Base-by-base conservation (phyloP, 1,284 basidiomycete genomes). In the Papiliotrema nemorosa region DNA sequence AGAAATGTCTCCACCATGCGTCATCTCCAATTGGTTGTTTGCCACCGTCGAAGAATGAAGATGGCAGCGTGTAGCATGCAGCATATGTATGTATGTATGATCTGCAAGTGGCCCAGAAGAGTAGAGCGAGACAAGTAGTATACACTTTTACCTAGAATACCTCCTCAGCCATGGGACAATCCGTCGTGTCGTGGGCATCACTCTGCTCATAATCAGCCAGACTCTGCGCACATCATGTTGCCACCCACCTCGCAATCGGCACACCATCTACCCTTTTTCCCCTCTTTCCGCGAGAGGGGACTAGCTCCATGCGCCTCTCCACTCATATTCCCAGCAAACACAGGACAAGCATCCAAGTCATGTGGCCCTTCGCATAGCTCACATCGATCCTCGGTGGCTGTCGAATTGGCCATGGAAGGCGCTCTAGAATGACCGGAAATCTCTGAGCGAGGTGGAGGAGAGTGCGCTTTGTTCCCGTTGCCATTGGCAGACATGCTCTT, bases 81-180 rank as follows among this genome's bases (percentile, higher is more conserved):
- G 38, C 12, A 18, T 18, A 39, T 39, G 24, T 24, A 39, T n/a
- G 29, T 31, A 31, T 7, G 7, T 14, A 31, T 14, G 29, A 31
- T 31, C 29, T 14, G 29, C 38, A n/a, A 6, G n/a, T 20, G 38
- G 13, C 38, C 38, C 38, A 40, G 7, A 43, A 43, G 7, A 3
- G 3, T 4, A 16, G 3, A 43, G 20, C n/a, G 20, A 27, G 14
- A 26, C 25, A 3, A 38, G 10, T n/a, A n/a, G n/a, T n/a, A n/a
- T n/a, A n/a, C n/a, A n/a, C n/a, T n/a, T n/a, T n/a, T n/a, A n/a
- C n/a, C n/a, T 43, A 72, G 50, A 72, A 72, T 22, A 70, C 67
- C 41, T 72, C 70, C 48, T 74, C 73, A 21, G 71, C 69, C 57
- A 72, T 52, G 4, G 72, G 72, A 50, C 73, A 75, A 24, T 74